These are phyloP conservation scores for Nicotiana otophora DNA, from an alignment of 257 asterid species.

Conservation along the genomic window DNA sequence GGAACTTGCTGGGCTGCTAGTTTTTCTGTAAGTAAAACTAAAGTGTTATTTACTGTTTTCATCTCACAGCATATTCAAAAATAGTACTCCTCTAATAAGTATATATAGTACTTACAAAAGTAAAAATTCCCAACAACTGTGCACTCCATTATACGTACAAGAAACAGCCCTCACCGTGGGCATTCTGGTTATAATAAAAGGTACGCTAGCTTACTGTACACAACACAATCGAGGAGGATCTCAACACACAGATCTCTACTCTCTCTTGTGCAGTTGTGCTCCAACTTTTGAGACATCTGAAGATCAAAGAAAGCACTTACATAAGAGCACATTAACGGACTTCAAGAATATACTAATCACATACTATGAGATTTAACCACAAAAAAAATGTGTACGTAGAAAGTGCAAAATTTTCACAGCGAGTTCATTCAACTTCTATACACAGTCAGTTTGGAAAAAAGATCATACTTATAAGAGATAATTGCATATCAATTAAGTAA, in stretches of 20 bases:
- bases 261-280: background rate
- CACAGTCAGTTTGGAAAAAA: too few relatives aligned
- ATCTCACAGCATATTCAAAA: background rate
- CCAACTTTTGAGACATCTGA: background rate
- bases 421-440: too few relatives aligned
- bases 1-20: background rate
- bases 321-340: background rate
- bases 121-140: background rate
- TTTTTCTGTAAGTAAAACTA: background rate
- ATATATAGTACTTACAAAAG: background rate
- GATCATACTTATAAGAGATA: too few relatives aligned
- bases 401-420: too few relatives aligned
- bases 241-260: background rate
- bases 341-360: background rate
- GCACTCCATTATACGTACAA: background rate
- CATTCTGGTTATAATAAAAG: background rate
- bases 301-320: background rate
- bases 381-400: too few relatives aligned
- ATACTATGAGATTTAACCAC: too few relatives aligned
- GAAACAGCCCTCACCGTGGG: background rate
- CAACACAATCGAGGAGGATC: conserved; percentile 10
- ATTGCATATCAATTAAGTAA: too few relatives aligned
- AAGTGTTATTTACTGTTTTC: background rate
- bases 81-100: background rate
- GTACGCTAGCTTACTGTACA: background rate